Conservation (phyloP, 2,329 filamentous ascomycete species). For the Aspergillus proliferans region DNA sequence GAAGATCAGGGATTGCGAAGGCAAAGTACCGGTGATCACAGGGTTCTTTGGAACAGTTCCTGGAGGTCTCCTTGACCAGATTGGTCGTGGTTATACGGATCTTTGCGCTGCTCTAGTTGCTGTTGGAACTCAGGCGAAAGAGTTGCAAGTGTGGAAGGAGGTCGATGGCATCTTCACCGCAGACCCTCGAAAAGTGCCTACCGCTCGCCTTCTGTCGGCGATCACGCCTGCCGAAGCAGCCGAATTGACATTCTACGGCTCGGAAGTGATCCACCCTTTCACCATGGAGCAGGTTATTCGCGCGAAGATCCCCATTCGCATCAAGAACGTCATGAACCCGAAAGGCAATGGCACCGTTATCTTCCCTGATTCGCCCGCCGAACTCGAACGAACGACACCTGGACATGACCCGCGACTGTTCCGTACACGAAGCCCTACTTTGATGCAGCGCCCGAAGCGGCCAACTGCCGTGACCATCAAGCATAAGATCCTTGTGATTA, state of each 20-base stretch:
- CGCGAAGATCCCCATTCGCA: conserved; percentile 60
- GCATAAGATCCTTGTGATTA: conserved; percentile 92
- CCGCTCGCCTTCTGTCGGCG: conserved; percentile 76
- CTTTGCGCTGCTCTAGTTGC: conserved; percentile 88
- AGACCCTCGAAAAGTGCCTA: conserved; percentile 84
- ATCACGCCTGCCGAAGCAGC: conserved; percentile 94
- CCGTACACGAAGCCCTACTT: conserved; percentile 41
- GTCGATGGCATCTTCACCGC: conserved; percentile 90
- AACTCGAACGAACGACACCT: conserved; percentile 44
- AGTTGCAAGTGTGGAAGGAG: conserved; percentile 98
- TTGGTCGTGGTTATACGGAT: conserved; percentile 94
- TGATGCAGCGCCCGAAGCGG: conserved; percentile 57
- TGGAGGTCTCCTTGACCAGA: conserved; percentile 81
- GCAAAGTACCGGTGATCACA: conserved; percentile 71
- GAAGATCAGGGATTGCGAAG: conserved; percentile 59
- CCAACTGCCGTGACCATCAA: conserved; percentile 95
- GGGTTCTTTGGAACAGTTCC: conserved; percentile 94
- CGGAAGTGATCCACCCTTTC: conserved; percentile 96
- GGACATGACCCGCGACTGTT: conserved; percentile 54
- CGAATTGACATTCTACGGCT: conserved; percentile 88
- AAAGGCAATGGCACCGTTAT: conserved; percentile 58
- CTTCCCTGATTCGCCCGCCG: conserved; percentile 63
- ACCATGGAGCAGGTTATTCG: conserved; percentile 90
- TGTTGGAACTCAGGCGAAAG: conserved; percentile 76
- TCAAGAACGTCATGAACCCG: conserved; percentile 65